Conservation (phyloP, 495 filamentous ascomycete genomes). For the Penicillium alfredii region DNA sequence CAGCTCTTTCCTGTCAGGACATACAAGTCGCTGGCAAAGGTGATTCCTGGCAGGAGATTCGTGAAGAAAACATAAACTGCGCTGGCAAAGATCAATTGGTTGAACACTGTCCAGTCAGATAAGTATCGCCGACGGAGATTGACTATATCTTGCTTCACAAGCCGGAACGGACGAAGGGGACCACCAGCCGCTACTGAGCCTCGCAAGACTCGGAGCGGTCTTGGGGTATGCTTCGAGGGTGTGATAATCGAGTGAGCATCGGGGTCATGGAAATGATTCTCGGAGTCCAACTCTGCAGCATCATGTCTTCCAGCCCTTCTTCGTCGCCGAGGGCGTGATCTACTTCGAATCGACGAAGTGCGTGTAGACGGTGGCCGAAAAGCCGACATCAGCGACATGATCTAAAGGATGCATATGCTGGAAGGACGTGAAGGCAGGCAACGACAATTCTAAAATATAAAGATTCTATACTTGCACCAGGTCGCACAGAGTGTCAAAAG, state of each 20-base stretch:
- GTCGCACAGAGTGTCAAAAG: too few species aligned
- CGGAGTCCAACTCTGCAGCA: slow-evolving; percentile 7
- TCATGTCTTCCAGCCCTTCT: slow-evolving; percentile 11
- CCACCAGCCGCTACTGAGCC: slow-evolving; percentile 36
- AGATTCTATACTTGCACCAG: too few species aligned
- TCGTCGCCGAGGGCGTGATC: slow-evolving; percentile 17
- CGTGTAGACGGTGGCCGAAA: slow-evolving; percentile 34
- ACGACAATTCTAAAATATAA: too few species aligned
- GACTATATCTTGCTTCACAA: slow-evolving; percentile 54
- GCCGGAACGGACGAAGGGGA: slow-evolving; percentile 52
- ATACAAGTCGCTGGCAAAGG: slow-evolving; percentile 66
- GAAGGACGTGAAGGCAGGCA: neutral
- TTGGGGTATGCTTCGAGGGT: slow-evolving; percentile 39
- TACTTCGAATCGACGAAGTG: slow-evolving; percentile 18
- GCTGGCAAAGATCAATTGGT: slow-evolving; percentile 63
- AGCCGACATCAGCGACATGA: slow-evolving; percentile 34
- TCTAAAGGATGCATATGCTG: neutral
- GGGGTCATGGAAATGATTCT: slow-evolving; percentile 15
- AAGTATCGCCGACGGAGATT: slow-evolving; percentile 51
- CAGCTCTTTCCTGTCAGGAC: slow-evolving; percentile 60
- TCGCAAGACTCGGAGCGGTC: slow-evolving; percentile 25
- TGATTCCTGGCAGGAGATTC: slow-evolving; percentile 67
- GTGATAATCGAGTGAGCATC: slow-evolving; percentile 38
- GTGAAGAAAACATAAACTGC: slow-evolving; percentile 74
- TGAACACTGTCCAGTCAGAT: slow-evolving; percentile 65